These are phyloP conservation scores for Mycena kentingensis DNA, from an alignment of 768 basidiomycete species.

Conservation along the genomic window DNA sequence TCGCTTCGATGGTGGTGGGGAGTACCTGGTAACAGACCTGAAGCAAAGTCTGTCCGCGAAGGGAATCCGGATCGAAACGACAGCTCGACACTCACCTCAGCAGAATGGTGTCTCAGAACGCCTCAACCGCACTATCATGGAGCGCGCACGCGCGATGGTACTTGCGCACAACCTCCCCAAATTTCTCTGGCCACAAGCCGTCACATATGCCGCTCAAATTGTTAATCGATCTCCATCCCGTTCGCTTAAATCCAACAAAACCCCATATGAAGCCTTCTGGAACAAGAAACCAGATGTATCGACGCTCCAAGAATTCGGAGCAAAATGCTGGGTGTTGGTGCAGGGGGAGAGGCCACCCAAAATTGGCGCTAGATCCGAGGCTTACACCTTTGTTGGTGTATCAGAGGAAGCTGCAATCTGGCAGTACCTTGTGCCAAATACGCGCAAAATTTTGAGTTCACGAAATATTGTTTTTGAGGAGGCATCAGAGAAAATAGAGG, in stretches of 20 bases:
- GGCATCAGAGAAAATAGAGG: background rate
- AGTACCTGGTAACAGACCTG: constrained; percentile 10
- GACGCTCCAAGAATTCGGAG: background rate
- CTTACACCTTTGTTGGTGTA: constrained; percentile 16
- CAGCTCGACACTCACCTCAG: constrained; percentile 28
- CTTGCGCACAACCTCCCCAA: constrained; percentile 7
- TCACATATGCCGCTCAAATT: constrained; percentile 26
- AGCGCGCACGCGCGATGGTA: constrained; percentile 26
- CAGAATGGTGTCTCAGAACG: constrained; percentile 34
- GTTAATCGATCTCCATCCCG: constrained; percentile 23
- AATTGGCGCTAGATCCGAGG: background rate
- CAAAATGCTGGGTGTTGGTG: background rate
- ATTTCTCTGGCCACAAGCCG: constrained; percentile 25
- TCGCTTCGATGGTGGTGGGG: constrained; percentile 25
- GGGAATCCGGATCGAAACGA: constrained; percentile 28
- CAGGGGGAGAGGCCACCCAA: background rate
- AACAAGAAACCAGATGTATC: constrained; percentile 21
- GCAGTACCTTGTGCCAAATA: constrained; percentile 14
- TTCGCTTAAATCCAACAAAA: constrained; percentile 7
- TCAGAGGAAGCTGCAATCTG: constrained; percentile 21
- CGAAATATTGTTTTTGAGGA: constrained; percentile 19
- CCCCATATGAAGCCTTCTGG: constrained; percentile 20
- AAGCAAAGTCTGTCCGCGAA: constrained; percentile 17
- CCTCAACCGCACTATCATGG: constrained; percentile 26
- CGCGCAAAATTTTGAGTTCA: constrained; percentile 18